These are phyloP conservation scores for Waltergamsia citrina DNA, from an alignment of 2,329 filamentous ascomycete genomes.

Conservation along the genomic window DNA sequence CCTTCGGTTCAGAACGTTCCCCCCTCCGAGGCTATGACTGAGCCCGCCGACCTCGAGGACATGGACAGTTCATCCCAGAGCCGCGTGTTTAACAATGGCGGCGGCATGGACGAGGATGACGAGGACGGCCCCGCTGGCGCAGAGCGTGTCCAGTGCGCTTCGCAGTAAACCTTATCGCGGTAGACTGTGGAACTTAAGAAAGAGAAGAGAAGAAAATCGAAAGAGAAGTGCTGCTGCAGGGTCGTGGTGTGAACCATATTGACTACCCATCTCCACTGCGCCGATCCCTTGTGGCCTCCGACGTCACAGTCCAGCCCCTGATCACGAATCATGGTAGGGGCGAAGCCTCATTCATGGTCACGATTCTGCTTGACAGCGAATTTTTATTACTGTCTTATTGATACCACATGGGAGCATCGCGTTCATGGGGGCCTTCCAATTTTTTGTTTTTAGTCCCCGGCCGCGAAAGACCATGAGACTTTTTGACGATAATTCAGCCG, in stretches of 20 bases:
- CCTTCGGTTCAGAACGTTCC: constrained; percentile 54
- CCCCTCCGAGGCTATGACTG: constrained; percentile 80
- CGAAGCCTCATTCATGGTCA: neutral
- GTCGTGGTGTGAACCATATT: too few species aligned
- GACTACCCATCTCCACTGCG: too few species aligned
- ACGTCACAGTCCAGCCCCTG: too few species aligned
- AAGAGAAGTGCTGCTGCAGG: neutral
- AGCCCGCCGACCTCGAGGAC: constrained; percentile 80
- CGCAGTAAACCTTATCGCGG: constrained; percentile 52
- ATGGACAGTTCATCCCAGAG: constrained; percentile 59
- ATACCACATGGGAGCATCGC: constrained; percentile 1
- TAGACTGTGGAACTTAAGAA: neutral
- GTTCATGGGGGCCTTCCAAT: neutral
- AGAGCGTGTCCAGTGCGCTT: constrained; percentile 79
- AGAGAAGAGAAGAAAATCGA: neutral
- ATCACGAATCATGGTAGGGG: neutral
- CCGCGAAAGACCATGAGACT: too few species aligned
- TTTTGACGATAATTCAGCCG: too few species aligned
- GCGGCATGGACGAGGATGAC: constrained; percentile 61
- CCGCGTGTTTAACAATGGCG: constrained; percentile 57
- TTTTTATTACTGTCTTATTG: constrained; percentile 1
- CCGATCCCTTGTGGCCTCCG: too few species aligned
- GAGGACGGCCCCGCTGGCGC: constrained; percentile 65
- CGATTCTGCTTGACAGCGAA: neutral
- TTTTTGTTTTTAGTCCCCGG: too few species aligned